These are phyloP conservation scores for Allomyces macrogynus DNA, from an alignment of 192 early-diverging fungal species.

Conservation along the genomic window DNA sequence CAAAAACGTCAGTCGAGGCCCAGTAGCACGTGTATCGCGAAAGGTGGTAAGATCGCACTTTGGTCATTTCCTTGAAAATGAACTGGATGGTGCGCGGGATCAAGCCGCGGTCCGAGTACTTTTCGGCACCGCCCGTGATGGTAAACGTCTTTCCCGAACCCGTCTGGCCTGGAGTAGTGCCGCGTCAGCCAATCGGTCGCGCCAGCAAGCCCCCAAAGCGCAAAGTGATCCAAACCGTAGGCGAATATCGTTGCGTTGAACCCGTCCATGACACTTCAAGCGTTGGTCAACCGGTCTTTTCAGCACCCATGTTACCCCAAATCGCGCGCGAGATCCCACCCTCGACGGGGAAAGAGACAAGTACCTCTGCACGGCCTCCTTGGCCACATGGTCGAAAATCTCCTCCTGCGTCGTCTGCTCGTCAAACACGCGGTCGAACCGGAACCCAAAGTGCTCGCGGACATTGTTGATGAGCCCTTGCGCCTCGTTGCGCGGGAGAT, in stretches of 20 bases:
- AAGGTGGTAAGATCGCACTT: constrained; percentile 3
- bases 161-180: constrained; percentile 12
- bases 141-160: constrained; percentile 49
- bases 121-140: constrained; percentile 39
- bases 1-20: too few species aligned
- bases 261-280: constrained; percentile 28
- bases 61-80: constrained; percentile 28
- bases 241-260: constrained; percentile 46
- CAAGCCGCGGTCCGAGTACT: constrained; percentile 34
- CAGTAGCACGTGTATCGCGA: too few species aligned
- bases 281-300: too few species aligned
- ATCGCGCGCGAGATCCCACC: too few species aligned
- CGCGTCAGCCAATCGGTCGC: constrained; percentile 13
- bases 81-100: constrained; percentile 37
- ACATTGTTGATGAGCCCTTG: constrained; percentile 34
- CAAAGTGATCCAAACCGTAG: constrained; percentile 11
- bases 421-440: constrained; percentile 36
- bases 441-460: constrained; percentile 27
- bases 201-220: too few species aligned
- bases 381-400: constrained; percentile 39
- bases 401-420: constrained; percentile 28
- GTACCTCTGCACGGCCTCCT: constrained; percentile 25
- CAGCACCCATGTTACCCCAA: too few species aligned
- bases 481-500: constrained; percentile 23
- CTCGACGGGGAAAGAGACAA: too few species aligned